Evolutionary conservation across 2,329 filamentous ascomycete genomes (phyloP), one percentile per base, ranked within the genome.

Genomic region (Ascochyta viciae-villosae): DNA sequence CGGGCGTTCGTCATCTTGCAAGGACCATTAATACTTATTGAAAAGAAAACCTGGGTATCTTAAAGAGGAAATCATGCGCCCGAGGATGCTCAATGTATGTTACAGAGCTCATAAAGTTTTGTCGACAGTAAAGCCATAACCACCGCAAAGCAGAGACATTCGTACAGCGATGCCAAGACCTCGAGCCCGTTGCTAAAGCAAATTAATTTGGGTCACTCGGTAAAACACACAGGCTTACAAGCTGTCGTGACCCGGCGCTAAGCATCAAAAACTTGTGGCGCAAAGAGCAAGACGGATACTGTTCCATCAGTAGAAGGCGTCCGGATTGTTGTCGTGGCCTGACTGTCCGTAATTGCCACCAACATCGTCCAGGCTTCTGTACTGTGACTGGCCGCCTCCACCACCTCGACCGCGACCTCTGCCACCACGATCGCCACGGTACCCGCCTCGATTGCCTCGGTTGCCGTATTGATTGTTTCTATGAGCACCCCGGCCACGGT

Each of bases 321-420:
- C 66, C 9, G 72, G 70, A 29, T 71, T 70, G 45, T 68, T 69
- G 48, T 73, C 70, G 38, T 73, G 60, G 37, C 66, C 65, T n/a
- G 67, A 62, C 38, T 67, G 64, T 15, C 67, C 68, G 45, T 70
- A 66, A 34, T 54, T 64, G 47, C 63, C 53, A 31, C 72, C 71
- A 31, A 77, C 75, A 61, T 80, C 78, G 55, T 81, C 79, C 24
- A 81, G 66, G 57, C 76, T 79, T 45, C 73, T 67, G 60, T 81
- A 81, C 34, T 74, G 71, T 12, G 66, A 67, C 16, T 71, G 70
- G 24, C 72, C 69, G 22, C 72, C 64, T 16, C 71, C 65, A 34
- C 73, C 65, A 16, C 74, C 69, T 44, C 74, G 68, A 45, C 70
- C 67, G 50, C 68, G 62, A 29, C 60, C 65, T 22, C 62, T 62